Evolutionary conservation across 441 rosid species (phyloP).

Genomic region (Gossypium aridum): DNA sequence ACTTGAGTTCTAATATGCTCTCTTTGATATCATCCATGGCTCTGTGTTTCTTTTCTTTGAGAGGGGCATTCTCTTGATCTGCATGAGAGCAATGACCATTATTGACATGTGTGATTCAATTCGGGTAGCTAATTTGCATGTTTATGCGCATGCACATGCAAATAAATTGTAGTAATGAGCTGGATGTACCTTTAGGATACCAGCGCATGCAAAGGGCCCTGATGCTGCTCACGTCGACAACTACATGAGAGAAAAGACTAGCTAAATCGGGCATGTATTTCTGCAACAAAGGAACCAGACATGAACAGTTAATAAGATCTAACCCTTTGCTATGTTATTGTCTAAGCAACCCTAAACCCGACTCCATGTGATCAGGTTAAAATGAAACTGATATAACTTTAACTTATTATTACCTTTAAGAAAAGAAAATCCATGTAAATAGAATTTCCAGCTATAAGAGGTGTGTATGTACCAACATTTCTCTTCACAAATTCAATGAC

Average conservation of each 20-base stretch:
- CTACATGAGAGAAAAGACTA: constrained; percentile 65
- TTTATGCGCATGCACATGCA: not conserved
- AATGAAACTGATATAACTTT: not conserved
- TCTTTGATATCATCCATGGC: constrained; percentile 91
- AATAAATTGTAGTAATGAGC: not conserved
- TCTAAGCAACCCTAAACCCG: not conserved
- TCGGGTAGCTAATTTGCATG: not conserved
- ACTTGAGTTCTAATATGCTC: constrained; percentile 75
- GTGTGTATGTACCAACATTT: constrained; percentile 55
- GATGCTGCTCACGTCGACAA: constrained; percentile 91
- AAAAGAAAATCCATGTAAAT: constrained; percentile 67
- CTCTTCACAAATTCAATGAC: constrained; percentile 66
- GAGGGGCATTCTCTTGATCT: constrained; percentile 61
- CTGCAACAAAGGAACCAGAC: constrained; percentile 31
- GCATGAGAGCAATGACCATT: constrained; percentile 15
- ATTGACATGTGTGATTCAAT: not conserved
- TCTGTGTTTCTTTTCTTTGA: constrained; percentile 69
- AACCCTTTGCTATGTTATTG: not conserved
- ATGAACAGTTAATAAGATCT: not conserved
- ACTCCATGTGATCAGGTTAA: not conserved
- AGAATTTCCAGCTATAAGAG: constrained; percentile 82
- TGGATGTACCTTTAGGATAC: constrained; percentile 66
- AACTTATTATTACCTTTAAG: constrained; percentile 54
- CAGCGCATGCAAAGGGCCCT: constrained; percentile 74
- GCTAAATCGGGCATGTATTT: constrained; percentile 93